Evolutionary conservation across 1,139 yeast species (phyloP).

Genomic region (Suhomyces yuchorum): DNA sequence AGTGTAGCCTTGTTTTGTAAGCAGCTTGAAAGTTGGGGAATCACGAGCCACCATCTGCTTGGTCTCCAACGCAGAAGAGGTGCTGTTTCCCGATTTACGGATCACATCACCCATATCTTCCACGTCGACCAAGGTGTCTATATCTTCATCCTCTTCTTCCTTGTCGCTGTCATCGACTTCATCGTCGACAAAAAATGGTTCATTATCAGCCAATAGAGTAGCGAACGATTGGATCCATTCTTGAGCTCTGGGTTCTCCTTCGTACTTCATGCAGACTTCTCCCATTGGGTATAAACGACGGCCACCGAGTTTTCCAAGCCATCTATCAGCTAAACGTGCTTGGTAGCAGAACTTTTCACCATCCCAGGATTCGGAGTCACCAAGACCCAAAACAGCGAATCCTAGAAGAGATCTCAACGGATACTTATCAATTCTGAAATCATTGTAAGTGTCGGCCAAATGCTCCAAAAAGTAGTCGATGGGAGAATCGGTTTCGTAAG

Average conservation of each 20-base stretch:
- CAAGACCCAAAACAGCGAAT: constrained; percentile 82
- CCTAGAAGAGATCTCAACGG: constrained; percentile 73
- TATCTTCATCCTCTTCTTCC: constrained; percentile 34
- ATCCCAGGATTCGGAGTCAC: constrained; percentile 82
- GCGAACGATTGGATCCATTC: constrained; percentile 70
- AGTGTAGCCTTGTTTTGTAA: constrained; percentile 91
- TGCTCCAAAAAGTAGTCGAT: constrained; percentile 85
- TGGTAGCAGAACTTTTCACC: constrained; percentile 86
- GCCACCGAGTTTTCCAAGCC: constrained; percentile 81
- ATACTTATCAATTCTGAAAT: constrained; percentile 80
- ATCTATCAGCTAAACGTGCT: constrained; percentile 71
- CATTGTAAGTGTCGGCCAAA: constrained; percentile 76
- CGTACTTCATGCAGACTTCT: constrained; percentile 77
- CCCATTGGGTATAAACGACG: constrained; percentile 84
- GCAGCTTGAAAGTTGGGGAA: constrained; percentile 85
- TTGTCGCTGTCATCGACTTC: constrained; percentile 43
- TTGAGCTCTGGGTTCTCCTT: constrained; percentile 59
- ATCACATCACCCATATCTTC: constrained; percentile 81
- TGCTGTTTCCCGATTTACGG: constrained; percentile 27
- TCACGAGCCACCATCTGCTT: constrained; percentile 90
- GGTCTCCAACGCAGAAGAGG: constrained; percentile 30
- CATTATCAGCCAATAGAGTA: constrained; percentile 65
- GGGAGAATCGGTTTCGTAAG: constrained; percentile 92
- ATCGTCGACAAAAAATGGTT: constrained; percentile 53
- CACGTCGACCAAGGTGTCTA: constrained; percentile 64